A percentile compares a stretch with the other conserved stretches of the same genome.
These are phyloP conservation scores for Nakaseomyces glabratus DNA, from an alignment of 1,139 yeast genomes.

Conservation along the genomic window DNA sequence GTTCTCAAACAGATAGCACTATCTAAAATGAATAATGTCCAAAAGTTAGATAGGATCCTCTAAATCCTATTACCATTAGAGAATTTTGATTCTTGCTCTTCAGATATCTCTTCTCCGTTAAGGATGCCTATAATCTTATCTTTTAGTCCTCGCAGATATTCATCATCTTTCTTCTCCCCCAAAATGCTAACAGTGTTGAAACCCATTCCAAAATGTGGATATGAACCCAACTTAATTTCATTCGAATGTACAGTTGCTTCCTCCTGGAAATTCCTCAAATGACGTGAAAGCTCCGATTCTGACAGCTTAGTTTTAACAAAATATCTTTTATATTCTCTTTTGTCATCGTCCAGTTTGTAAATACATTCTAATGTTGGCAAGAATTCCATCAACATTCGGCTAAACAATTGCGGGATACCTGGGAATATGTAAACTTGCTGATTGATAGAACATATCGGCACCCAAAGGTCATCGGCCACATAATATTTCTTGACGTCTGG, in stretches of 20 bases:
- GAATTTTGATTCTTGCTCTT: slow-evolving; percentile 43
- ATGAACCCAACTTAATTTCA: slow-evolving; percentile 65
- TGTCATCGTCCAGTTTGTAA: slow-evolving; percentile 18
- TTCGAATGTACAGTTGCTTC: slow-evolving; percentile 34
- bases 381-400: slow-evolving; percentile 39
- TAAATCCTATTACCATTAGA: slow-evolving; percentile 17
- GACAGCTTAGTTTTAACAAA: slow-evolving; percentile 53
- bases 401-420: slow-evolving; percentile 71
- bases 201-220: slow-evolving; percentile 63
- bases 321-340: slow-evolving; percentile 36
- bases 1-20: too few relatives aligned
- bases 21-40: too few relatives aligned
- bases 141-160: slow-evolving; percentile 39
- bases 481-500: slow-evolving; percentile 43
- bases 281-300: slow-evolving; percentile 66
- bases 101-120: slow-evolving; percentile 46
- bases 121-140: slow-evolving; percentile 38
- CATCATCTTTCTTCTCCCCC: slow-evolving; percentile 40
- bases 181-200: slow-evolving; percentile 64
- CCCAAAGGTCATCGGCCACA: slow-evolving; percentile 60
- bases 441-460: slow-evolving; percentile 64
- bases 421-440: slow-evolving; percentile 63
- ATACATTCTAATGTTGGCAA: slow-evolving; percentile 27
- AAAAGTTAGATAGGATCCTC: too few relatives aligned
- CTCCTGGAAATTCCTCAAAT: slow-evolving; percentile 44